Conservation (phyloP, 169 alveolate genomes). For the Cryptosporidium ubiquitum region DNA sequence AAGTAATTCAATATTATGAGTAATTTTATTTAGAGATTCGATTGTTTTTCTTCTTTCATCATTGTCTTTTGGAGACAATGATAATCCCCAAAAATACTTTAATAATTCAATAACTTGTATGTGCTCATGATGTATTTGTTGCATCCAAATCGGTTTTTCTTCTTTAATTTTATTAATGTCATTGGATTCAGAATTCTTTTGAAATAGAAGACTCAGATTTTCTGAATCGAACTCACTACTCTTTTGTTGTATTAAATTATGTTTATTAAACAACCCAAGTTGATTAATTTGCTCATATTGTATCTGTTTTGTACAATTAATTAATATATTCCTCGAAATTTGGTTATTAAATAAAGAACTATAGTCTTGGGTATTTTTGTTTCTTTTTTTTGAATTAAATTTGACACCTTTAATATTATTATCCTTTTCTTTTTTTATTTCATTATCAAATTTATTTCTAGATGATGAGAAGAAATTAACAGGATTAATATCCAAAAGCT, state of each 20-base stretch:
- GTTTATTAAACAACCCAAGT: slow-evolving; percentile 1
- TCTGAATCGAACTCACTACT: neutral
- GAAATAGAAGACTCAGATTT: neutral
- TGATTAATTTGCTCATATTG: slow-evolving; percentile 64
- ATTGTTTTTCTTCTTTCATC: slow-evolving; percentile 63
- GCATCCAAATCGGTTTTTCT: slow-evolving; percentile 45
- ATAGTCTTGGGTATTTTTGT: neutral
- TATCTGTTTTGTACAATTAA: slow-evolving; percentile 56
- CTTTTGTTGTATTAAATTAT: neutral
- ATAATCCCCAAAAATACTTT: slow-evolving; percentile 39
- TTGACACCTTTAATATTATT: neutral
- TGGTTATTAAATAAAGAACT: slow-evolving; percentile 16
- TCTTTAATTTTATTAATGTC: neutral
- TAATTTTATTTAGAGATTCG: slow-evolving; percentile 30
- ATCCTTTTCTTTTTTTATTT: neutral
- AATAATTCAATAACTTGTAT: slow-evolving; percentile 33
- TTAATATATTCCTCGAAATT: neutral
- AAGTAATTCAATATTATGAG: slow-evolving; percentile 58
- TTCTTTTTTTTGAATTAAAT: neutral
- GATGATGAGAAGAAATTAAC: slow-evolving; percentile 12
- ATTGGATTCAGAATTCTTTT: neutral
- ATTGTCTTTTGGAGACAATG: slow-evolving; percentile 31
- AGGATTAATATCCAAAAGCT: slow-evolving; percentile 38
- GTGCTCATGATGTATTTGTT: slow-evolving; percentile 43
- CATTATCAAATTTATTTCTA: neutral